Conservation (phyloP, 2,329 filamentous ascomycete genomes). For the Aphanoascus verrucosus region DNA sequence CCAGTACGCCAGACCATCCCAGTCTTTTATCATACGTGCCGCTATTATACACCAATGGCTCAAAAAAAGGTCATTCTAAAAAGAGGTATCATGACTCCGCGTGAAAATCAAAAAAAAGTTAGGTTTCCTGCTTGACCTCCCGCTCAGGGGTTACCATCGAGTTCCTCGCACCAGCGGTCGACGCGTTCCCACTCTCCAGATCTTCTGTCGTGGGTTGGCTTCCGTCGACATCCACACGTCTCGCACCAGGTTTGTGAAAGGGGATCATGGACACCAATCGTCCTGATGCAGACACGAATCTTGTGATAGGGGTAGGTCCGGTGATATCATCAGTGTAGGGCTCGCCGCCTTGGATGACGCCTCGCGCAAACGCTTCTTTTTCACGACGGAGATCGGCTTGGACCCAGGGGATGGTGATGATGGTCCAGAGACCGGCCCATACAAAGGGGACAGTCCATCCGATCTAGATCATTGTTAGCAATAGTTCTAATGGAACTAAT, state of each 20-base stretch:
- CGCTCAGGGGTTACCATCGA: background rate
- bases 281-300: conserved; percentile 25
- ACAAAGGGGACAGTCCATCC: conserved; percentile 37
- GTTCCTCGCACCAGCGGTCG: background rate
- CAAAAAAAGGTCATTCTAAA: too few species aligned
- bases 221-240: background rate
- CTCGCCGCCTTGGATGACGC: conserved; percentile 27
- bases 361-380: conserved; percentile 33
- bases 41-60: too few species aligned
- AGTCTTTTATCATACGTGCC: too few species aligned
- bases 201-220: background rate
- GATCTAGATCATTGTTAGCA: conserved; percentile 20
- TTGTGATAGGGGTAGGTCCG: conserved; percentile 28
- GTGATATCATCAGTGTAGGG: conserved; percentile 31
- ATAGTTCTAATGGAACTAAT: background rate
- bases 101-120: background rate
- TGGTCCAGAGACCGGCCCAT: conserved; percentile 35
- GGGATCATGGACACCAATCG: conserved; percentile 14
- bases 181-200: background rate
- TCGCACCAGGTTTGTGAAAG: conserved; percentile 14
- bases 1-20: too few species aligned
- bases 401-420: conserved; percentile 40
- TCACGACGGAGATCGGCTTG: conserved; percentile 37
- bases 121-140: background rate
- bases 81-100: too few species aligned